Conservation (phyloP, 805 yeast species). For the Middelhovenomyces tepae region DNA sequence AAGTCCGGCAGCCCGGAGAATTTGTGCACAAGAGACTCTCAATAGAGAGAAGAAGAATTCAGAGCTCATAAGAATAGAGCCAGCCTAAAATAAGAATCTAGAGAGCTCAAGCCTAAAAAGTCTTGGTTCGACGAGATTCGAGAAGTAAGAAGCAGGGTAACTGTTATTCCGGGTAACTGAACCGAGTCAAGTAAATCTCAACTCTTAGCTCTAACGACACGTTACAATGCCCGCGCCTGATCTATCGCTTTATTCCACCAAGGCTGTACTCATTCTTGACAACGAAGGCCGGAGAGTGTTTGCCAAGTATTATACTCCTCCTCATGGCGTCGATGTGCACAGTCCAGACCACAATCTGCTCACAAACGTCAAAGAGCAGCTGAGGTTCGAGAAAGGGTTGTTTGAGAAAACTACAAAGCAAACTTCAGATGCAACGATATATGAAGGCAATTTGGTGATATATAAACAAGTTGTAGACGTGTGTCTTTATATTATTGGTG, state of each 20-base stretch:
- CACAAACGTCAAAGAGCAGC: conserved; percentile 47
- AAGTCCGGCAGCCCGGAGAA: conserved; percentile 72
- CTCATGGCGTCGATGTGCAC: conserved; percentile 33
- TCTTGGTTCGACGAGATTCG: too few relatives aligned
- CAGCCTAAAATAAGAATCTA: too few relatives aligned
- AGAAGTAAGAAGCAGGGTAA: too few relatives aligned
- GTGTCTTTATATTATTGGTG: conserved; percentile 61
- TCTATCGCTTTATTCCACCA: conserved; percentile 56
- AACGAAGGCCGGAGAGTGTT: conserved; percentile 69
- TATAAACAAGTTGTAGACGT: conserved; percentile 80
- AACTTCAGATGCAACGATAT: conserved; percentile 70
- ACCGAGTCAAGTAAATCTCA: too few relatives aligned
- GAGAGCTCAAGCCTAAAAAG: too few relatives aligned
- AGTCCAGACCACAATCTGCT: conserved; percentile 2
- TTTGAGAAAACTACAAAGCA: conserved; percentile 72
- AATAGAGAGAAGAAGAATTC: conserved; percentile 41
- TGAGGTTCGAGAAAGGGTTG: conserved; percentile 63
- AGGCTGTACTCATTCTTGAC: conserved; percentile 75
- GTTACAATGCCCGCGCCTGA: too few relatives aligned
- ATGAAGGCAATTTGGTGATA: conserved; percentile 71
- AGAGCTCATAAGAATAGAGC: too few relatives aligned
- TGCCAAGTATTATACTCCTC: conserved; percentile 75
- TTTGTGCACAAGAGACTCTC: conserved; percentile 44
- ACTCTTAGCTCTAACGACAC: too few relatives aligned
- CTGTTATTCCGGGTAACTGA: too few relatives aligned